Conservation (phyloP, 1,284 basidiomycete genomes). For the Tilletia setariae region DNA sequence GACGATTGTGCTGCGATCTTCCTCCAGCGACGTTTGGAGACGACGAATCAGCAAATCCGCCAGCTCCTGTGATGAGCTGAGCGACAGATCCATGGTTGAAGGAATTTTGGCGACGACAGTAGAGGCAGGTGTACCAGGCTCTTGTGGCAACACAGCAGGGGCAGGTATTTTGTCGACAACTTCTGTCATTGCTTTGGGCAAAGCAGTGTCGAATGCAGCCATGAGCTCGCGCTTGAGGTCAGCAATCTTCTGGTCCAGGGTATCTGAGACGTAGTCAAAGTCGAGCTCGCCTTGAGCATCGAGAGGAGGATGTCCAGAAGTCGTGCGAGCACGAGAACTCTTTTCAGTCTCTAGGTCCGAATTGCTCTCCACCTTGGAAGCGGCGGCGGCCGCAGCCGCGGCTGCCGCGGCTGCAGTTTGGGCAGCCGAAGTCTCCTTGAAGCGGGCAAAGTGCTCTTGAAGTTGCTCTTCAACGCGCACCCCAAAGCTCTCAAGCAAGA, state of each 20-base stretch:
- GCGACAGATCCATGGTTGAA: constrained; percentile 5
- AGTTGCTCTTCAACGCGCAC: constrained; percentile 18
- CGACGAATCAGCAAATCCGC: constrained; percentile 4
- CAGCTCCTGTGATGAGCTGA: constrained; percentile 15
- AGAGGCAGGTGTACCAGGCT: background rate
- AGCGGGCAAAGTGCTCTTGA: constrained; percentile 9
- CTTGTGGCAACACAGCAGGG: background rate
- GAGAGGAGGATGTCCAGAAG: constrained; percentile 19
- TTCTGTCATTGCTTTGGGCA: constrained; percentile 18
- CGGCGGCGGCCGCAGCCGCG: background rate
- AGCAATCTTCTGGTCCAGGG: constrained; percentile 34
- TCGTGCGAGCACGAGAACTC: constrained; percentile 17
- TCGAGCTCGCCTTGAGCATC: constrained; percentile 38
- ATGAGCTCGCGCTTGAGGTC: constrained; percentile 33
- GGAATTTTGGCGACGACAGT: background rate
- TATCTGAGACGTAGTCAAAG: constrained; percentile 44
- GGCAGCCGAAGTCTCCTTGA: constrained; percentile 16
- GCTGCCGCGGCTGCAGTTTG: constrained; percentile 1
- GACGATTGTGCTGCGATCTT: background rate
- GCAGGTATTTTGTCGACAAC: constrained; percentile 22
- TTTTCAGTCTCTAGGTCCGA: background rate
- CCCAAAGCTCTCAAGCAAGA: constrained; percentile 18
- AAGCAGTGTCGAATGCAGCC: constrained; percentile 22
- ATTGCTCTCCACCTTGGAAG: background rate
- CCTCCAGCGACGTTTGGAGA: constrained; percentile 8